Evolutionary conservation across 768 basidiomycete genomes (phyloP).

Genomic region (Lentinula lateritia): DNA sequence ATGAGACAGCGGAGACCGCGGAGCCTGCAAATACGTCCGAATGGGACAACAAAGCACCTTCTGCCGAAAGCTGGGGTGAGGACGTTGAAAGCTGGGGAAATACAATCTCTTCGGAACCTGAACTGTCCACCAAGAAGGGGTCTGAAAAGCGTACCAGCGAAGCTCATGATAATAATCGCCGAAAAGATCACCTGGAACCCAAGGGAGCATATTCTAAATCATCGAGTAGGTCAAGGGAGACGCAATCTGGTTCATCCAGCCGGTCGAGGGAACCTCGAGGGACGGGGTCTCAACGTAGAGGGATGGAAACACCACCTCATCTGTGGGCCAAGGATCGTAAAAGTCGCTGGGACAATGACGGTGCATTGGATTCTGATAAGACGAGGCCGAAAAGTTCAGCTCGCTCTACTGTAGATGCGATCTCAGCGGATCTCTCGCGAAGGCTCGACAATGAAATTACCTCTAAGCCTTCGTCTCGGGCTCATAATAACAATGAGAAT

Average conservation of each 20-base stretch:
- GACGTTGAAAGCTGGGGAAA: neutral
- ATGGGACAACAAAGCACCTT: slow-evolving; percentile 6
- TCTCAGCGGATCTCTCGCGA: neutral
- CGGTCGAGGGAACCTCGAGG: neutral
- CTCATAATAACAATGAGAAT: neutral
- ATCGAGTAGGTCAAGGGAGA: neutral
- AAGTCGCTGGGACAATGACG: neutral
- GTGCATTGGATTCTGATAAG: neutral
- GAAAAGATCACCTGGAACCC: neutral
- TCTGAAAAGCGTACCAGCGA: neutral
- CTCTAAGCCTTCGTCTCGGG: neutral
- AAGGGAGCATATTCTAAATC: neutral
- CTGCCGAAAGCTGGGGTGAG: neutral
- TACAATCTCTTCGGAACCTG: neutral
- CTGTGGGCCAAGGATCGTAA: neutral
- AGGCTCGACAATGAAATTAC: neutral
- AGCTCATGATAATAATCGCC: neutral
- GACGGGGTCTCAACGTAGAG: neutral
- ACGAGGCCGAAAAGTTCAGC: neutral
- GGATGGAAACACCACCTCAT: neutral
- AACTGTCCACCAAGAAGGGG: too few species aligned
- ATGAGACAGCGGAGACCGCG: slow-evolving; percentile 5
- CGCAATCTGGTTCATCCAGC: neutral
- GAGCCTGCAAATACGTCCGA: slow-evolving; percentile 13
- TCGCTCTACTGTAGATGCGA: neutral